phyloP scores from a whole-genome alignment of 2,329 filamentous ascomycete species.

The Aureobasidium sp. region DNA sequence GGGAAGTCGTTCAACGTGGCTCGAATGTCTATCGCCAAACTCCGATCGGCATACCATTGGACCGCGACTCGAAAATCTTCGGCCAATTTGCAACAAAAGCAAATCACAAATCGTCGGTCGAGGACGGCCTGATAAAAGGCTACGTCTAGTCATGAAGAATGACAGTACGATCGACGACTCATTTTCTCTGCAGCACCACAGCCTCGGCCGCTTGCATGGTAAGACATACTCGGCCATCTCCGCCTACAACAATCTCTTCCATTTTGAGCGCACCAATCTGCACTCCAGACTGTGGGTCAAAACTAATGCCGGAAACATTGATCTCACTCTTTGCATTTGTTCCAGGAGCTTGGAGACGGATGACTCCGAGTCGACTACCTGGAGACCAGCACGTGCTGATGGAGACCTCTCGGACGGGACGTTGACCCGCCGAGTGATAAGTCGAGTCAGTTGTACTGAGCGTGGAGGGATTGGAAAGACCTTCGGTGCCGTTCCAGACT shows the following conservation, averaged over 20 bases:
- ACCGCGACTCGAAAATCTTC: background rate
- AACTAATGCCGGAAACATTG: background rate
- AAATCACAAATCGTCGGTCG: background rate
- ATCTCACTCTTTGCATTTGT: conserved; percentile 16
- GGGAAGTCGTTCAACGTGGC: background rate
- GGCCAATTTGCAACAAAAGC: background rate
- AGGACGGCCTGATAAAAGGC: too few species aligned
- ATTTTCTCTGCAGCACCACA: background rate
- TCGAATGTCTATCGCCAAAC: background rate
- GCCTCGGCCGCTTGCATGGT: conserved; percentile 12
- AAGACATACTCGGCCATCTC: background rate
- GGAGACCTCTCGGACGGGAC: conserved; percentile 7
- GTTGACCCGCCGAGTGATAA: conserved; percentile 3
- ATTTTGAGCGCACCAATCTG: background rate
- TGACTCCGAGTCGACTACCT: background rate
- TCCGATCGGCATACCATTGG: too few species aligned
- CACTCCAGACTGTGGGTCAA: conserved; percentile 8
- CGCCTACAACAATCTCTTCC: background rate
- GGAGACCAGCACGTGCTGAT: background rate
- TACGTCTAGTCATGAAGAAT: background rate
- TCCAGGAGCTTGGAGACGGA: background rate
- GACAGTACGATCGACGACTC: background rate
- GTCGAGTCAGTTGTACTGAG: conserved; percentile 10
- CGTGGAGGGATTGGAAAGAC: background rate
- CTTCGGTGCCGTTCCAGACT: conserved; percentile 1